Evolutionary conservation across 176 grass and related monocot species (phyloP), one percentile per base, ranked within the genome.

Genomic region (Aegilops umbellulata): DNA sequence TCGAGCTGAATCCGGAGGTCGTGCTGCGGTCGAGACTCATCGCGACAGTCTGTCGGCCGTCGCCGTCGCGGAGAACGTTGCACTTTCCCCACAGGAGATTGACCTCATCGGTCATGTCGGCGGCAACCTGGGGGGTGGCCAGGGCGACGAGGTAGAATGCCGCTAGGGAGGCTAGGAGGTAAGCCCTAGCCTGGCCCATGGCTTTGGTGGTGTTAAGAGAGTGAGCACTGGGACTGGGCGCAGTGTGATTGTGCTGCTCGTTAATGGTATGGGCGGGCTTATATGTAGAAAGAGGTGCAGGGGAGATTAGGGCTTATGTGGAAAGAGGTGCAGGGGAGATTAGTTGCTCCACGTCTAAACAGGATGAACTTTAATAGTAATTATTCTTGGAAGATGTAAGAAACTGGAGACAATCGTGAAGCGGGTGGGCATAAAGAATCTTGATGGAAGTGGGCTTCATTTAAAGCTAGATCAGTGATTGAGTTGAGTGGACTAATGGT

Each of bases 131-230:
- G 20, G 79, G 25, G 47, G 5, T 6, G 49, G 31, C 20, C 32
- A 74, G 25, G 42, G 65, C 13, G 26, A 60, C 9, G 66, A 87
- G 66, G 75, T 79, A 86, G 63, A 73, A 29, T 29, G 69, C 90
- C 57, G 51, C 67, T 15, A 92, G 76, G 85, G 76, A 87, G 87
- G 80, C 89, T 80, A 87, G 85, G 76, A 87, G 68, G 23, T 76
- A 77, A 87, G 29, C 76, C 85, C 89, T 87, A 87, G 76, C 81
- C 85, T 87, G 60, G 46, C 81, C 89, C 89, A 91, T 91, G 85
- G 85, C 81, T 91, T 34, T 76, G 76, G 3, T 62, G 76, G 19
- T 87, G 60, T 69, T 39, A 70, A 41, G 58, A 57, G 65, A n/a
- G 35, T 23, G 68, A 62, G 16, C 49, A 30, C 35, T 58, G 25